Percentiles rank a stretch among this genome's conserved stretches.
These are phyloP conservation scores for Pythium folliculosum DNA, from an alignment of 352 stramenopile species.

Conservation along the genomic window DNA sequence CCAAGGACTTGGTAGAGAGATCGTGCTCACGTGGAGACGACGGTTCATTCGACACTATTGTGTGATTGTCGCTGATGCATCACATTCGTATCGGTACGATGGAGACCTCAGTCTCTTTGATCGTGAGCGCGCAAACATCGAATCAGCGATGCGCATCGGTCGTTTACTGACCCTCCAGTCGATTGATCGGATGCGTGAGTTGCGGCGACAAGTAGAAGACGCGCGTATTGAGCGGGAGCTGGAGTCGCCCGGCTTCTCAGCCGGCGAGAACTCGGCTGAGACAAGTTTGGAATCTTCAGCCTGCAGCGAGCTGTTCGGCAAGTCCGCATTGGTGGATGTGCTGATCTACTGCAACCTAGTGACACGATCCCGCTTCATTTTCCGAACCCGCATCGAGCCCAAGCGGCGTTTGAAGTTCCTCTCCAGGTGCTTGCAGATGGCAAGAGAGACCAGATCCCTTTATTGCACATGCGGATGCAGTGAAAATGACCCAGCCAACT, in stretches of 20 bases:
- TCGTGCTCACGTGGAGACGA: constrained; percentile 73
- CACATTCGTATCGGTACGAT: constrained; percentile 74
- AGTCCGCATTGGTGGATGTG: constrained; percentile 66
- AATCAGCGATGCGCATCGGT: constrained; percentile 76
- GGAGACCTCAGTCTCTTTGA: constrained; percentile 69
- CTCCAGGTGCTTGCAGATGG: constrained; percentile 67
- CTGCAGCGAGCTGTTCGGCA: constrained; percentile 32
- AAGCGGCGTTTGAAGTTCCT: constrained; percentile 63
- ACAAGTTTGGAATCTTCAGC: constrained; percentile 2
- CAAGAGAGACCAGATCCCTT: constrained; percentile 59
- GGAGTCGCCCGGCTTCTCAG: not conserved
- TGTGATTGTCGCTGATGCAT: constrained; percentile 70
- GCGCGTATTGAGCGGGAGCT: constrained; percentile 24
- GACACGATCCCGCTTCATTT: constrained; percentile 79
- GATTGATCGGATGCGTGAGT: constrained; percentile 69
- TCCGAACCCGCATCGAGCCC: constrained; percentile 70
- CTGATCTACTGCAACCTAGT: constrained; percentile 82
- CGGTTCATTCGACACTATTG: constrained; percentile 84
- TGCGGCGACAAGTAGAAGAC: constrained; percentile 43
- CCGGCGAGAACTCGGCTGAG: constrained; percentile 5
- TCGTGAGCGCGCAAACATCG: constrained; percentile 76
- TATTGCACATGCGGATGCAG: constrained; percentile 68
- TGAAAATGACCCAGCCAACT: constrained; percentile 65
- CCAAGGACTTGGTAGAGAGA: constrained; percentile 45
- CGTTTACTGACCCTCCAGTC: constrained; percentile 71